Base-by-base conservation (phyloP, 352 stramenopile genomes). In the Phytopythium oedochilum region DNA sequence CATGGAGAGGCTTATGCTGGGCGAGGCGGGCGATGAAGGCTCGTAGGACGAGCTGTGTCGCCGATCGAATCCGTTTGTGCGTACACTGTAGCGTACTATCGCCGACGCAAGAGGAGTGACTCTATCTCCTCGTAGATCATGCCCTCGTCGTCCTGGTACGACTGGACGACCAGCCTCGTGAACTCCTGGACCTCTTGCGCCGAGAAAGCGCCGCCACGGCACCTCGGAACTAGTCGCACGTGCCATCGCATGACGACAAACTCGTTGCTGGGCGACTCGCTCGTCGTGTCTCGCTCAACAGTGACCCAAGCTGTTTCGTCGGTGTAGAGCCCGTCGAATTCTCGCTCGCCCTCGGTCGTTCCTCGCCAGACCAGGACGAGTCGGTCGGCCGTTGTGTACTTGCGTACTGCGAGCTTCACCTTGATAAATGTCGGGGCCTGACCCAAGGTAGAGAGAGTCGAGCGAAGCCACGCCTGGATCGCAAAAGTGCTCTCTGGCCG, bases 221-320 rank as follows among this genome's bases (percentile, higher is more conserved):
- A 61, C 57, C 62, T 75, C 0, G 63, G 63, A 4, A 72, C 60
- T 48, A 83, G 50, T 11, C 73, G 45, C 17, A 80, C 70, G 11
- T 63, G 76, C 26, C 69, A 73, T 34, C 71, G 70, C 70, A 78
- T 78, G 43, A 71, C 63, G 5, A 63, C 18, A 15, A 8, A 26
- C 10, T 28, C 1, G 39, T 25, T 20, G 39, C 20, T 8, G 18
- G 2, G 47, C 6, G 57, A 56, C 12, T 59, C 47, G 5, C 63
- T 54, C 15, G 35, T 64, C 3, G 39, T 6, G 9, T 20, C 39
- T 25, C 52, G 54, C 35, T 78, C 71, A 12, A 88, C 60, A 0
- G 80, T 62, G 25, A 71, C 78, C 74, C 77, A 88, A 14, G 71
- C 72, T 3, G 73, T 88, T 59, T 88, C 74, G 40, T 87, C 70